Evolutionary conservation across 306 rosid species (phyloP).

Genomic region (Hippophae gyantsensis): DNA sequence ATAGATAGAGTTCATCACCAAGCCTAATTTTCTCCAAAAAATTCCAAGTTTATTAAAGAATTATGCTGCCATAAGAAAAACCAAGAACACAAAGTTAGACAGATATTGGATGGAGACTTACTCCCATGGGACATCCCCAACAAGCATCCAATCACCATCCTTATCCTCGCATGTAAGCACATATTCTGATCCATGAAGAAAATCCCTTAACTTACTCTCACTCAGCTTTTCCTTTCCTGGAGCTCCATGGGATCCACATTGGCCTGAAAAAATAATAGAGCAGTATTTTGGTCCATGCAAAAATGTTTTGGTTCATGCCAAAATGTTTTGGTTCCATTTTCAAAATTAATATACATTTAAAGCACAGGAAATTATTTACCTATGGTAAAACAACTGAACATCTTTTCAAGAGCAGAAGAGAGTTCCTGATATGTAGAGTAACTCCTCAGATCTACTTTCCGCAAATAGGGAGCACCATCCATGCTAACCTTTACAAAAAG

Average conservation of each 20-base stretch:
- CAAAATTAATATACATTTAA: slow-evolving; percentile 1
- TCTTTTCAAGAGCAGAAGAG: slow-evolving; percentile 91
- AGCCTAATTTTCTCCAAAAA: not conserved
- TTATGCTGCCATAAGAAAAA: not conserved
- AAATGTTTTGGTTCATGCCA: slow-evolving; percentile 5
- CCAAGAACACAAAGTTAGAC: not conserved
- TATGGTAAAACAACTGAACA: slow-evolving; percentile 89
- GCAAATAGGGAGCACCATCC: slow-evolving; percentile 98
- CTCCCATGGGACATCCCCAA: slow-evolving; percentile 99
- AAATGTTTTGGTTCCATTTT: not conserved
- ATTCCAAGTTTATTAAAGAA: not conserved
- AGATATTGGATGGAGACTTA: slow-evolving; percentile 30
- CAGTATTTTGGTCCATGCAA: slow-evolving; percentile 16
- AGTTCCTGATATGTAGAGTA: slow-evolving; percentile 71
- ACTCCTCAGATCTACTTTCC: slow-evolving; percentile 88
- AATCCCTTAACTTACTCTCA: slow-evolving; percentile 93
- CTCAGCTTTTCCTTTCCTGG: slow-evolving; percentile 64
- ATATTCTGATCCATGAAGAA: slow-evolving; percentile 86
- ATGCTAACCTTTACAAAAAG: slow-evolving; percentile 95
- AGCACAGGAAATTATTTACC: slow-evolving; percentile 35
- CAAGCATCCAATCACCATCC: slow-evolving; percentile 99
- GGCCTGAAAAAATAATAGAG: slow-evolving; percentile 47
- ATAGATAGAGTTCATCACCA: not conserved
- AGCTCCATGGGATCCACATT: slow-evolving; percentile 78
- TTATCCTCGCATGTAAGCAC: slow-evolving; percentile 87